Percentiles rank a stretch among this genome's conserved stretches.
Evolutionary conservation across 805 yeast genomes (phyloP).

Genomic region (Hanseniaspora meyeri): DNA sequence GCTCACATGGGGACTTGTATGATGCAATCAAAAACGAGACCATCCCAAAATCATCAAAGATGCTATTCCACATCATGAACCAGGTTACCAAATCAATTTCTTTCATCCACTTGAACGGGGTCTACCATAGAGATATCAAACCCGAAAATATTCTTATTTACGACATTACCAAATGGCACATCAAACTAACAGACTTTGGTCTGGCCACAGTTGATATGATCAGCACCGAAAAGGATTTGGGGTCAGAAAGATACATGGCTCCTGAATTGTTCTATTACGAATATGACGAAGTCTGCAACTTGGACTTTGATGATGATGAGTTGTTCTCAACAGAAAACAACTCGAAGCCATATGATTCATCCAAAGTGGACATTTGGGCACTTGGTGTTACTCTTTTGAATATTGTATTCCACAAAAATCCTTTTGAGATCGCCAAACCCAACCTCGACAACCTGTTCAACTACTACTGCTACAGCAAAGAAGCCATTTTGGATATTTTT

Average conservation of each 20-base stretch:
- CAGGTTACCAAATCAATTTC: constrained; percentile 63
- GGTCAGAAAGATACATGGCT: constrained; percentile 88
- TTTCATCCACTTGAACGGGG: constrained; percentile 56
- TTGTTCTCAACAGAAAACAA: constrained; percentile 21
- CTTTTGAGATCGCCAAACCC: constrained; percentile 69
- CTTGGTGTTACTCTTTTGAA: constrained; percentile 73
- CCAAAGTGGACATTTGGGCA: constrained; percentile 81
- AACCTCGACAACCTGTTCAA: constrained; percentile 62
- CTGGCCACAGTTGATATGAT: constrained; percentile 41
- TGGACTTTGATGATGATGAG: constrained; percentile 24
- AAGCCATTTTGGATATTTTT: constrained; percentile 81
- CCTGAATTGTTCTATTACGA: constrained; percentile 57
- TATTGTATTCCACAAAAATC: constrained; percentile 77
- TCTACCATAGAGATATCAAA: constrained; percentile 74
- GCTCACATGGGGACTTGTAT: constrained; percentile 77
- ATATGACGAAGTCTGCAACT: constrained; percentile 31
- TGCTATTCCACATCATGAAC: constrained; percentile 41
- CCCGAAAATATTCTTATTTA: constrained; percentile 63
- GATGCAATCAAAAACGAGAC: constrained; percentile 54
- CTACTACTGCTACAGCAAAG: constrained; percentile 78
- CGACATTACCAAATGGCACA: constrained; percentile 36
- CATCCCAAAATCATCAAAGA: constrained; percentile 43
- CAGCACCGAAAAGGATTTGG: constrained; percentile 70
- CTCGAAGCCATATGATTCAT: constrained; percentile 53
- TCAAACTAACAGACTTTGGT: constrained; percentile 68